Evolutionary conservation across 2,329 filamentous ascomycete species (phyloP).

Genomic region (Fusarium penzigii): DNA sequence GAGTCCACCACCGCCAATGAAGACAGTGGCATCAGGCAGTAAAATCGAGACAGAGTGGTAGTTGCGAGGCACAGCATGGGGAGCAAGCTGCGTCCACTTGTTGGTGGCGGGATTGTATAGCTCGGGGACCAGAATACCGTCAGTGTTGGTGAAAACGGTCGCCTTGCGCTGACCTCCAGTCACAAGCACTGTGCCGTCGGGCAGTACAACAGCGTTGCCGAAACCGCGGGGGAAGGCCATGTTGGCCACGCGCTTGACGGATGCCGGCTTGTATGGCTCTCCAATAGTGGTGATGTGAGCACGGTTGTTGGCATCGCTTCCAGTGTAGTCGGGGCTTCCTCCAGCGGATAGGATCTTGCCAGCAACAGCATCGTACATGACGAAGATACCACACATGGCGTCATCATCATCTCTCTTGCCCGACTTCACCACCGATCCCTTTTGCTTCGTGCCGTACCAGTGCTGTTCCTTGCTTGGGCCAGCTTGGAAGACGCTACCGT

Average conservation of each 20-base stretch:
- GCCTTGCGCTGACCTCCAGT: slow-evolving; percentile 38
- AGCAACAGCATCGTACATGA: slow-evolving; percentile 58
- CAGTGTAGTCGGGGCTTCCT: slow-evolving; percentile 46
- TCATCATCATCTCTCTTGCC: slow-evolving; percentile 37
- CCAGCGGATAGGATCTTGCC: slow-evolving; percentile 56
- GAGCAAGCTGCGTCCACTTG: slow-evolving; percentile 39
- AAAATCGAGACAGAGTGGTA: slow-evolving; percentile 54
- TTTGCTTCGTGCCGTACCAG: slow-evolving; percentile 52
- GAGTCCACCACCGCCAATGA: slow-evolving; percentile 54
- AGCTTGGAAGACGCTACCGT: slow-evolving; percentile 53
- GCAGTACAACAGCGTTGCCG: slow-evolving; percentile 46
- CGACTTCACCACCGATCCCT: slow-evolving; percentile 32
- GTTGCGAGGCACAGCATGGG: slow-evolving; percentile 43
- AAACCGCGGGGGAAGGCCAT: slow-evolving; percentile 44
- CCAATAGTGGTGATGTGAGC: slow-evolving; percentile 51
- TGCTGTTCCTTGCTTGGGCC: slow-evolving; percentile 56
- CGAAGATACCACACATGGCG: slow-evolving; percentile 54
- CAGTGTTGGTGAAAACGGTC: slow-evolving; percentile 46
- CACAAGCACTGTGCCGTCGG: slow-evolving; percentile 47
- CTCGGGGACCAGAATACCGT: slow-evolving; percentile 44
- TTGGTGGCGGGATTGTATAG: slow-evolving; percentile 46
- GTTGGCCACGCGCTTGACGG: slow-evolving; percentile 14
- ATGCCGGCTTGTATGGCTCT: slow-evolving; percentile 13
- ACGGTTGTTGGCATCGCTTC: slow-evolving; percentile 39
- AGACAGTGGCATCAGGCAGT: slow-evolving; percentile 50